Percentiles rank a stretch among this genome's conserved stretches.
Evolutionary conservation across 2,329 filamentous ascomycete species (phyloP).

Genomic region (Thielaviopsis cerberus): DNA sequence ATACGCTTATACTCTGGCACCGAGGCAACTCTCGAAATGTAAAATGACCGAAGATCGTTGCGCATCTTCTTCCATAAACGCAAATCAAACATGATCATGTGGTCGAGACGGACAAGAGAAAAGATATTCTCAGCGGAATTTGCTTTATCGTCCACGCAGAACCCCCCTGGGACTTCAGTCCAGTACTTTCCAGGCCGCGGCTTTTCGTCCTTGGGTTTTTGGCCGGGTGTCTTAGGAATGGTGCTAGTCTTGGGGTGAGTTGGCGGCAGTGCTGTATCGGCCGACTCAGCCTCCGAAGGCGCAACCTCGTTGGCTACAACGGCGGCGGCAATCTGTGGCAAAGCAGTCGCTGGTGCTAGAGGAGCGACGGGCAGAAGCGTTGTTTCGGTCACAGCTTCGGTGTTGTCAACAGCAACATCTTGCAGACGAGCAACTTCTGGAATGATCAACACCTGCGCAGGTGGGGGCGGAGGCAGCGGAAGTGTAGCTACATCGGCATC

Average conservation of each 20-base stretch:
- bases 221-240: slow-evolving; percentile 55
- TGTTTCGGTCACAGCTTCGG: too few relatives aligned
- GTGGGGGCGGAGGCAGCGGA: background rate
- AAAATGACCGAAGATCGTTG: slow-evolving; percentile 76
- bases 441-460: background rate
- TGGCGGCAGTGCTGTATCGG: slow-evolving; percentile 49
- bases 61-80: slow-evolving; percentile 92
- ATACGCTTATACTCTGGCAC: slow-evolving; percentile 93
- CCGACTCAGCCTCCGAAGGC: slow-evolving; percentile 44
- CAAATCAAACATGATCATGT: slow-evolving; percentile 84
- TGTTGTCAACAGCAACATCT: slow-evolving; percentile 24
- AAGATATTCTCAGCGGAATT: slow-evolving; percentile 61
- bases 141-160: background rate
- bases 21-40: slow-evolving; percentile 89
- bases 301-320: slow-evolving; percentile 41
- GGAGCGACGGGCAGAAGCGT: slow-evolving; percentile 36
- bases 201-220: slow-evolving; percentile 24
- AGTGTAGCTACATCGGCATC: background rate
- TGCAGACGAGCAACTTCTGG: background rate
- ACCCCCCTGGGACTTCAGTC: slow-evolving; percentile 21
- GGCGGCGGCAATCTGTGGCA: slow-evolving; percentile 23
- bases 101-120: slow-evolving; percentile 76
- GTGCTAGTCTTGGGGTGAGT: slow-evolving; percentile 51
- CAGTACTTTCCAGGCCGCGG: slow-evolving; percentile 48
- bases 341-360: slow-evolving; percentile 15